Evolutionary conservation across 1,284 basidiomycete genomes (phyloP), one percentile per base, ranked within the genome.

Genomic region (Dichomitus squalens): DNA sequence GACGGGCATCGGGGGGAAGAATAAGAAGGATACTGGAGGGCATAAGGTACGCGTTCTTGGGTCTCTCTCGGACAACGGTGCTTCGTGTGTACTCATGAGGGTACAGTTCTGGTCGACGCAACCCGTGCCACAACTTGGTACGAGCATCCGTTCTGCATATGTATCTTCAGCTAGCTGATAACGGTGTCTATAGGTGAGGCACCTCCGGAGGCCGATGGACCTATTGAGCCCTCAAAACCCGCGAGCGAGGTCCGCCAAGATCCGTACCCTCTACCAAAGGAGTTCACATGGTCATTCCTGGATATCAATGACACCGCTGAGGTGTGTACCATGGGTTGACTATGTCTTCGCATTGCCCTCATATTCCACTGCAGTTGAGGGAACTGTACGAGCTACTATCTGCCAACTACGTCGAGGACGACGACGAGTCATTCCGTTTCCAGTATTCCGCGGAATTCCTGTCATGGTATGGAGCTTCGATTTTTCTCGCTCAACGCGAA

Each of bases 341-440:
- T 53, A 60, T 35, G 5, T 27, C 20, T 53, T 44, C 52, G 21
- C 4, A 44, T 25, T 16, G 6, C 11, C 34, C 25, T 52, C 9
- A 34, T 18, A 2, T 5, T 18, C 6, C 43, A 0, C 64, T 7
- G 9, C 44, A 98, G 93, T 84, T 89, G 62, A 89, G 92, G 69
- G 97, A 99, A 72, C 87, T 98, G 9, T 95, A 98, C 69, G 90
- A 95, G 60, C 81, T 99, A 7, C 80, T 99, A 20, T 96, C 93
- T 1, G 80, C 88, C 11, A 93, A 99, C 75, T 99, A 99, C 66
- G 96, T 99, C 47, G 97, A 99, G 74, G 97, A 99, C 71, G 91
- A 95, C 66, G 92, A 96, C 55, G 95, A 96, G 6, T 86, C 92
- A 29, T 97, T 99, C 81, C 87, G 97, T 27, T 98, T 99, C 81